A percentile compares a stretch with the other conserved stretches of the same genome.
phyloP scores from a whole-genome alignment of 2,329 filamentous ascomycete genomes.

The Beauveria australis region DNA sequence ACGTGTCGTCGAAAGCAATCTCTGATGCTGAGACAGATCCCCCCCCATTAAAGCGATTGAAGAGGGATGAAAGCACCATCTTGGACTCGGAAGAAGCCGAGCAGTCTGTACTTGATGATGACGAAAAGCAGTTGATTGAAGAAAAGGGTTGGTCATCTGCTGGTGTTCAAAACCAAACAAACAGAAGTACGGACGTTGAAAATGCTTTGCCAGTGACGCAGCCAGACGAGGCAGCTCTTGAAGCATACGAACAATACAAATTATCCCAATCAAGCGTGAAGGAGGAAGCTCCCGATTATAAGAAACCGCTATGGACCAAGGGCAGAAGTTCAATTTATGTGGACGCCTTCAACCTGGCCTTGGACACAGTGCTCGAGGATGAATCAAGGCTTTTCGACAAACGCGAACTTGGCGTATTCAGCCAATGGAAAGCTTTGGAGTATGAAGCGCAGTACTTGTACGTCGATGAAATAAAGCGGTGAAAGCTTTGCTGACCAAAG shows the following conservation, averaged over 20 bases:
- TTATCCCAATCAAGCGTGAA: conserved; percentile 40
- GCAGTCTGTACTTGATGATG: conserved; percentile 13
- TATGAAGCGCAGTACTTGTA: conserved; percentile 92
- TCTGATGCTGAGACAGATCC: not conserved
- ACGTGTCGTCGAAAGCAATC: not conserved
- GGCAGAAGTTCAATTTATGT: conserved; percentile 90
- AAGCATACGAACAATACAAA: conserved; percentile 67
- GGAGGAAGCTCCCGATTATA: conserved; percentile 34
- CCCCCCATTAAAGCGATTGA: conserved; percentile 24
- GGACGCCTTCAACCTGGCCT: conserved; percentile 88
- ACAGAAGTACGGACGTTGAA: conserved; percentile 27
- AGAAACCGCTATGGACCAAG: conserved; percentile 49
- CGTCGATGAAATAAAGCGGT: conserved; percentile 20
- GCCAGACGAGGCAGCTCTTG: conserved; percentile 63
- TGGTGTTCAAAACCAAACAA: not conserved
- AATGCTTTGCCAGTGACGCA: conserved; percentile 58
- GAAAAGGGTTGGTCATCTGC: conserved; percentile 15
- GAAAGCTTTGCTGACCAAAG: conserved; percentile 11
- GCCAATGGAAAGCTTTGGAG: conserved; percentile 60
- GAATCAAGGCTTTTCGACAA: conserved; percentile 82
- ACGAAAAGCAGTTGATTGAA: conserved; percentile 18
- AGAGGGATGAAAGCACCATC: conserved; percentile 18
- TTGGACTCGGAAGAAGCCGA: conserved; percentile 18
- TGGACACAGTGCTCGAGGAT: conserved; percentile 82
- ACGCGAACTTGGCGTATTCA: conserved; percentile 69